phyloP scores from a whole-genome alignment of 2,329 filamentous ascomycete species.

The Ophiosphaerella herpotricha region DNA sequence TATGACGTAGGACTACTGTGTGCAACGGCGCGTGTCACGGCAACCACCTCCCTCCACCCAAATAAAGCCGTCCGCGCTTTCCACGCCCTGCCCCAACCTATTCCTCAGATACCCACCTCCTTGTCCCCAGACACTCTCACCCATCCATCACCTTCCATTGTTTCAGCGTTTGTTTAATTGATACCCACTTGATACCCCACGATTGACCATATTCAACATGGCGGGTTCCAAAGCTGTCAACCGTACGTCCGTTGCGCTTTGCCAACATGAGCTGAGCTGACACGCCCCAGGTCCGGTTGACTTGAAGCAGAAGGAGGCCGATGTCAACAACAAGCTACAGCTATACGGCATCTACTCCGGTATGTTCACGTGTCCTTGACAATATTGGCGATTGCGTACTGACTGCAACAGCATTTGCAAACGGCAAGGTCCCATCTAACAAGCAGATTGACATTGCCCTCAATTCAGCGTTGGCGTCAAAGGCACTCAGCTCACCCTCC shows the following conservation, averaged over 20 bases:
- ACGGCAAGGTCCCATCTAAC: conserved; percentile 92
- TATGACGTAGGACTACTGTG: conserved; percentile 7
- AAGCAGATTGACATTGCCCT: conserved; percentile 94
- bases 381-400: too few relatives aligned
- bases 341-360: conserved; percentile 84
- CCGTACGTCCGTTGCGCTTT: conserved; percentile 20
- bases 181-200: conserved; percentile 34
- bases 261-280: conserved; percentile 49
- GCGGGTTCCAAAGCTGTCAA: conserved; percentile 31
- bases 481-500: conserved; percentile 70
- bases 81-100: conserved; percentile 6
- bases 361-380: conserved; percentile 39
- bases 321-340: conserved; percentile 93
- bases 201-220: conserved; percentile 20
- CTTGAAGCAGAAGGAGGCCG: conserved; percentile 74
- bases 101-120: conserved; percentile 10
- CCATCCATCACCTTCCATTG: conserved; percentile 16
- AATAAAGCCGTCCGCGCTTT: conserved; percentile 19
- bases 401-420: conserved; percentile 68
- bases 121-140: conserved; percentile 1
- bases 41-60: conserved; percentile 18
- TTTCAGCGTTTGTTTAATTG: conserved; percentile 34
- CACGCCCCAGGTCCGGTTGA: conserved; percentile 64
- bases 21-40: conserved; percentile 8
- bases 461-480: conserved; percentile 81